Conservation (phyloP, 345 rosid species). For the Eucalyptus marginata region DNA sequence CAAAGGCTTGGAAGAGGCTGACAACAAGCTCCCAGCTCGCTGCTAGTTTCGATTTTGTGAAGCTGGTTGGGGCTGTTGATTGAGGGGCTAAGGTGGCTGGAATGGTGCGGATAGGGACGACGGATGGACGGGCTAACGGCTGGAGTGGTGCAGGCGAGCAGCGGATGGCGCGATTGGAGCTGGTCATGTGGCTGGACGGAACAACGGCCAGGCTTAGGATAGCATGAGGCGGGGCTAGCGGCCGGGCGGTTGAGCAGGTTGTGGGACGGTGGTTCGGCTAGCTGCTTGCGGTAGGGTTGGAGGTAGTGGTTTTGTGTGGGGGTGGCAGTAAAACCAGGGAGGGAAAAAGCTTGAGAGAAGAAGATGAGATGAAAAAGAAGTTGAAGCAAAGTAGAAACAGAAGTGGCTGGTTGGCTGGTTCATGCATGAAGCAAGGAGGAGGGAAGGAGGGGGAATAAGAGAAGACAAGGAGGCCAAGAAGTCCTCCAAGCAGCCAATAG, state of each 20-base stretch:
- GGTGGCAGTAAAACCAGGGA: accelerated
- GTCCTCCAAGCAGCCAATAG: too few relatives aligned
- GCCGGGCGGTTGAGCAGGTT: accelerated
- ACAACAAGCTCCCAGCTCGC: accelerated
- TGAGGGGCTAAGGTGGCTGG: accelerated
- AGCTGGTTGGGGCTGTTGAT: accelerated
- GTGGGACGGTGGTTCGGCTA: accelerated
- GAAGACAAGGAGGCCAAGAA: too few relatives aligned
- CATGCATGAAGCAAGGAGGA: too few relatives aligned
- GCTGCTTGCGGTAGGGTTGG: too few relatives aligned
- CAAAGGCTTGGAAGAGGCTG: too few relatives aligned
- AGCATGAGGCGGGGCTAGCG: accelerated
- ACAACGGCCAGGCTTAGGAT: accelerated
- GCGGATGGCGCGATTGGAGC: accelerated
- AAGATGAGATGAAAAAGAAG: too few relatives aligned
- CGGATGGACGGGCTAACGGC: accelerated
- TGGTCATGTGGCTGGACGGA: accelerated
- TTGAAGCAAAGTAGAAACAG: accelerated
- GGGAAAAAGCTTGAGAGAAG: too few relatives aligned
- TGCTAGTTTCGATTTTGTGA: accelerated
- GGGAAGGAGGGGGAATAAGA: too few relatives aligned
- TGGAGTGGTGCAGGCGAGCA: accelerated
- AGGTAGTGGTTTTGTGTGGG: too few relatives aligned
- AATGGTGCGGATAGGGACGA: accelerated
- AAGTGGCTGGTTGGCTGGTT: too few relatives aligned